Conservation (phyloP, 164 flowering plant species). For the Cinnamomum micranthum region DNA sequence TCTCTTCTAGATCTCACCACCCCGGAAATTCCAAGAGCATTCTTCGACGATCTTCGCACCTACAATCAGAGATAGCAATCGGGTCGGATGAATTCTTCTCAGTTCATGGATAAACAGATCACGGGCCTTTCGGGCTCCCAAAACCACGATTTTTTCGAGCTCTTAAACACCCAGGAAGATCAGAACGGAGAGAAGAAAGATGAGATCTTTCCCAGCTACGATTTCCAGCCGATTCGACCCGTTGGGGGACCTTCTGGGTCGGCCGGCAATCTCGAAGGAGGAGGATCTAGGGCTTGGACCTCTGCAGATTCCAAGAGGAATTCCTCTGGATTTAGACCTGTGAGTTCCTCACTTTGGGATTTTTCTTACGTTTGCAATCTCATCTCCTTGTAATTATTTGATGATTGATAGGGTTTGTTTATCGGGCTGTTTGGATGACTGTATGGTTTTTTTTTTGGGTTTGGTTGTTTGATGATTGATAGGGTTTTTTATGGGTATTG, state of each 20-base stretch:
- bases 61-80: background rate
- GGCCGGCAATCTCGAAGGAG: slow-evolving; percentile 30
- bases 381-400: background rate
- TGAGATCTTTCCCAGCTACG: slow-evolving; percentile 73
- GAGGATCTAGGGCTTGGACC: slow-evolving; percentile 50
- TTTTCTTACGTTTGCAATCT: too few relatives aligned
- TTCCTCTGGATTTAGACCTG: slow-evolving; percentile 19
- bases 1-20: background rate
- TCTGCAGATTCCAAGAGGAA: slow-evolving; percentile 44
- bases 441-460: too few relatives aligned
- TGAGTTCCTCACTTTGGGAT: background rate
- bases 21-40: background rate
- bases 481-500: too few relatives aligned
- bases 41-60: background rate
- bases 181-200: slow-evolving; percentile 37
- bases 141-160: slow-evolving; percentile 50
- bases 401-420: too few relatives aligned
- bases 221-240: slow-evolving; percentile 78
- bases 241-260: slow-evolving; percentile 12
- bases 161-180: slow-evolving; percentile 37
- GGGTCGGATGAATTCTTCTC: slow-evolving; percentile 53
- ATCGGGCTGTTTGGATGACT: too few relatives aligned
- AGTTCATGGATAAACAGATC: slow-evolving; percentile 92
- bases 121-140: slow-evolving; percentile 68
- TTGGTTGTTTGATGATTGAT: too few relatives aligned